These are phyloP conservation scores for Sporothrix brunneoviolacea DNA, from an alignment of 2,329 filamentous ascomycete species.

Conservation along the genomic window DNA sequence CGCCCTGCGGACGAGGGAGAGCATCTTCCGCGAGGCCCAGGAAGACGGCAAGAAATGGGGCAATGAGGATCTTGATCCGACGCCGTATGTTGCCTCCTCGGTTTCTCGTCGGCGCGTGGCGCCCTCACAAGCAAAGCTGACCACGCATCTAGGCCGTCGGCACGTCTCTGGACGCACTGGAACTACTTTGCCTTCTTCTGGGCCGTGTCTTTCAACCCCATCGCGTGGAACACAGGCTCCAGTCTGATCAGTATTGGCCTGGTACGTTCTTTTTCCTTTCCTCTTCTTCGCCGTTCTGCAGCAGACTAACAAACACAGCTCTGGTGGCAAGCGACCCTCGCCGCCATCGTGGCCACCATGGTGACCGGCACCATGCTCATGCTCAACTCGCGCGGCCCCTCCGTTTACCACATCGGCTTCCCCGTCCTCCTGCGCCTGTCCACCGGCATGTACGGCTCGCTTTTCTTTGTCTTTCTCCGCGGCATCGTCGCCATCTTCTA, in stretches of 20 bases:
- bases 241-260: constrained; percentile 10
- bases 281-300: too few species aligned
- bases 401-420: constrained; percentile 16
- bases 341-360: constrained; percentile 7
- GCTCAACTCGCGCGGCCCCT: constrained; percentile 13
- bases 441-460: constrained; percentile 16
- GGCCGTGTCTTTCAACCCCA: constrained; percentile 16
- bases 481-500: constrained; percentile 18
- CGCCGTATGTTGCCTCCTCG: constrained; percentile 9
- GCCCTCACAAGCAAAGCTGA: not conserved
- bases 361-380: constrained; percentile 10
- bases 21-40: constrained; percentile 6
- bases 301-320: too few species aligned
- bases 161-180: constrained; percentile 10
- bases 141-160: not conserved
- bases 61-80: constrained; percentile 11
- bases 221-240: constrained; percentile 13
- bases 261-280: too few species aligned
- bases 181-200: constrained; percentile 16
- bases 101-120: too few species aligned
- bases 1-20: constrained; percentile 7
- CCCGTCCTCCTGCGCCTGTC: constrained; percentile 11
- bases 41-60: constrained; percentile 10
- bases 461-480: constrained; percentile 16
- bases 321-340: constrained; percentile 14